Percentiles rank a stretch among this genome's conserved stretches.
phyloP scores from a whole-genome alignment of 305 asterid species.

The Stenogyne calaminthoides region DNA sequence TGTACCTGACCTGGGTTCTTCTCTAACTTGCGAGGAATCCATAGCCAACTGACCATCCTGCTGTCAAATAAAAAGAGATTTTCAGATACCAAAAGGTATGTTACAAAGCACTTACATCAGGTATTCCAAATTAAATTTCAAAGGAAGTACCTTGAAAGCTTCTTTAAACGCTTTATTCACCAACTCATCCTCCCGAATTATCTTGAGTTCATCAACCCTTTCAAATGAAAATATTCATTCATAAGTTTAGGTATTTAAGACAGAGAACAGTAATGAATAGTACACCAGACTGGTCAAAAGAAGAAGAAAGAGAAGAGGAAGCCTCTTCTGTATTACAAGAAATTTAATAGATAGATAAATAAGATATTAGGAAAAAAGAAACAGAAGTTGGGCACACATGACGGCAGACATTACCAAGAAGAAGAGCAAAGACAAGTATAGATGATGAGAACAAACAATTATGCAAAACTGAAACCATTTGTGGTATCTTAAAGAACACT shows the following conservation, averaged over 20 bases:
- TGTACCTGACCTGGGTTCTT: constrained; percentile 51
- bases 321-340: neutral
- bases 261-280: constrained; percentile 6
- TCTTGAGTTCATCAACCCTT: constrained; percentile 86
- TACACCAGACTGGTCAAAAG: neutral
- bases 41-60: constrained; percentile 50
- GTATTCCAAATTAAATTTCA: neutral
- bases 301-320: neutral
- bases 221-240: constrained; percentile 28
- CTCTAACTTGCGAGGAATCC: constrained; percentile 41
- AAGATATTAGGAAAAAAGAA: neutral
- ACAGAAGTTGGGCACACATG: neutral
- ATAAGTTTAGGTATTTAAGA: constrained; percentile 19
- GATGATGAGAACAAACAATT: neutral
- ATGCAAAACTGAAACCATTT: constrained; percentile 3
- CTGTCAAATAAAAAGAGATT: constrained; percentile 25
- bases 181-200: constrained; percentile 73
- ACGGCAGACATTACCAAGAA: neutral
- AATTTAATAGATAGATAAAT: neutral
- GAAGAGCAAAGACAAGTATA: neutral
- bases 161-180: constrained; percentile 76
- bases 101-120: neutral
- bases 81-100: constrained; percentile 17
- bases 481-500: neutral
- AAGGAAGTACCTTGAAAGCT: constrained; percentile 66